phyloP scores from a whole-genome alignment of 805 yeast species.

The Lipomyces yamadae region DNA sequence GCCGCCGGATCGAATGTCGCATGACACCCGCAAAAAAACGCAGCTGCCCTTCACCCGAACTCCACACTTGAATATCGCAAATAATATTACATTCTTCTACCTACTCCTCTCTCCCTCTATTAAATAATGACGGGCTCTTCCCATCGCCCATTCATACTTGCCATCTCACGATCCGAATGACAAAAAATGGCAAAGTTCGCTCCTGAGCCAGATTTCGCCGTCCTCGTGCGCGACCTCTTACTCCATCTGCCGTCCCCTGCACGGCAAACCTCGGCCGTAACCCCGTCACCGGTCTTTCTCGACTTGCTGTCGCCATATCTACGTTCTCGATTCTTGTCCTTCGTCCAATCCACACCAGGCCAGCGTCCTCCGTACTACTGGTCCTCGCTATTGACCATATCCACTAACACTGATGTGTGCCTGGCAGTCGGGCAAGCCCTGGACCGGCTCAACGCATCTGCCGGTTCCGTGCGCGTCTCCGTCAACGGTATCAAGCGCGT shows the following conservation, averaged over 20 bases:
- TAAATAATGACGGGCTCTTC: not conserved
- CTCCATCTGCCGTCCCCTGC: not conserved
- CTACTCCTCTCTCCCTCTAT: not conserved
- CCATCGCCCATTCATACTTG: not conserved
- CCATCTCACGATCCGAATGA: not conserved
- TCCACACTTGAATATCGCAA: too few relatives aligned
- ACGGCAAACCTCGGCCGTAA: not conserved
- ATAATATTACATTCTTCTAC: not conserved
- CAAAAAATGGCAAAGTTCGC: not conserved
- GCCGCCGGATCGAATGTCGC: too few relatives aligned
- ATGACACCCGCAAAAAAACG: too few relatives aligned
- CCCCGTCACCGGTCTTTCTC: conserved; percentile 13
- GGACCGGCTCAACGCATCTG: not conserved
- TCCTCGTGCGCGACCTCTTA: conserved; percentile 10
- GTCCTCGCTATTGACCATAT: conserved; percentile 1
- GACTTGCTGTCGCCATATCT: conserved; percentile 16
- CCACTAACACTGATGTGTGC: not conserved
- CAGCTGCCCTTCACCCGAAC: too few relatives aligned
- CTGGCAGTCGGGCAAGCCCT: conserved; percentile 2
- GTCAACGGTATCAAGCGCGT: conserved; percentile 15
- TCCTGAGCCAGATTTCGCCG: conserved; percentile 16
- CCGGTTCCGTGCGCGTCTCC: not conserved
- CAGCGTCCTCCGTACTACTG: conserved; percentile 11
- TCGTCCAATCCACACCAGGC: not conserved
- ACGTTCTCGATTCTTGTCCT: conserved; percentile 14